Evolutionary conservation across 768 basidiomycete species (phyloP).

Genomic region (Serendipita sp.): DNA sequence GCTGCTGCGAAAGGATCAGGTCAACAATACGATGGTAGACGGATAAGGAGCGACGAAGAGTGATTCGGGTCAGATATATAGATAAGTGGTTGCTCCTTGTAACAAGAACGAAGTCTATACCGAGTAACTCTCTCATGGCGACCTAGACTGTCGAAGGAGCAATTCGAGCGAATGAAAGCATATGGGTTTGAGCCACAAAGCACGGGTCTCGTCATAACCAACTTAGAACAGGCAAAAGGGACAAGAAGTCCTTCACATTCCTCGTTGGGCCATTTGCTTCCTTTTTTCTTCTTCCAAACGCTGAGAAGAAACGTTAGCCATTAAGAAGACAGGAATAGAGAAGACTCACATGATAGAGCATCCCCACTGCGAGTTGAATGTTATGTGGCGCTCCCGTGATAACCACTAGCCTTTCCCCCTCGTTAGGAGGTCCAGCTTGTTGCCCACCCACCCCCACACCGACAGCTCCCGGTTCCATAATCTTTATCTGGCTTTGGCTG

Average conservation of each 20-base stretch:
- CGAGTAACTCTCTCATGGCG: no score
- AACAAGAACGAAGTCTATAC: no score
- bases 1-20: no score
- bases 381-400: slow-evolving; percentile 92
- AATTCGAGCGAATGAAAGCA: no score
- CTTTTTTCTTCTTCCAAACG: slow-evolving; percentile 16
- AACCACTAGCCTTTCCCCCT: slow-evolving; percentile 84
- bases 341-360: slow-evolving; percentile 29
- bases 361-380: slow-evolving; percentile 89
- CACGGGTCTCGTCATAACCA: no score
- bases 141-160: no score
- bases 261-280: slow-evolving; percentile 8
- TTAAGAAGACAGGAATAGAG: background rate
- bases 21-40: no score
- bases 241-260: background rate
- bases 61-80: no score
- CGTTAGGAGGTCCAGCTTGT: slow-evolving; percentile 44
- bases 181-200: no score
- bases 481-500: slow-evolving; percentile 93
- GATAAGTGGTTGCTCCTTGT: no score
- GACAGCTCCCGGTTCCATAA: slow-evolving; percentile 88
- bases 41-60: no score
- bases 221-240: no score
- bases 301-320: slow-evolving; percentile 7
- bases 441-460: slow-evolving; percentile 40